Evolutionary conservation across 352 stramenopile genomes (phyloP).

Genomic region (Phytophthora vignae): DNA sequence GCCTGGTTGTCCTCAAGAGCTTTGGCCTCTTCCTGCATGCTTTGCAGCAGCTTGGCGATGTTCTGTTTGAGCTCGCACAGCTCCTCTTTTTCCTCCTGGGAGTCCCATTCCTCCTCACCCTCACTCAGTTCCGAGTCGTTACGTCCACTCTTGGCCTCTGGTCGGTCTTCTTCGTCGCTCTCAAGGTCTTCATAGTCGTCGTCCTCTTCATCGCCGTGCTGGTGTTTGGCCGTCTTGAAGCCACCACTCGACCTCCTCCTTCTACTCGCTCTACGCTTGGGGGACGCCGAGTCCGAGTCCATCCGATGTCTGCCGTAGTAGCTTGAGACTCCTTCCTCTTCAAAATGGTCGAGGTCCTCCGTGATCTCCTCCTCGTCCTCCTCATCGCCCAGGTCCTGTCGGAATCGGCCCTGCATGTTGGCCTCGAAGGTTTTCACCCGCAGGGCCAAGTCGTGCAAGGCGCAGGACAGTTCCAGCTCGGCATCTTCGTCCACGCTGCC

Average conservation of each 20-base stretch:
- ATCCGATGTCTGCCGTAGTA: conserved; percentile 9
- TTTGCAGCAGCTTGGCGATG: conserved; percentile 66
- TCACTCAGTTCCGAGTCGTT: conserved; percentile 12
- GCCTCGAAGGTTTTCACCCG: conserved; percentile 75
- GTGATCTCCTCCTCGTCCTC: conserved; percentile 65
- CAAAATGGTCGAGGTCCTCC: conserved; percentile 68
- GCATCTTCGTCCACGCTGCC: conserved; percentile 77
- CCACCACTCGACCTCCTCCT: conserved; percentile 19
- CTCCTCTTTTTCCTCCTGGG: conserved; percentile 64
- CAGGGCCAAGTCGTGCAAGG: conserved; percentile 70
- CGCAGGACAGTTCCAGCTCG: conserved; percentile 79
- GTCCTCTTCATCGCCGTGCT: conserved; percentile 42
- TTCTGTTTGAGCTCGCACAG: conserved; percentile 71
- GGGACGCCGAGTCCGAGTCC: conserved; percentile 36
- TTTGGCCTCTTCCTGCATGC: conserved; percentile 67
- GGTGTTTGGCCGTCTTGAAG: conserved; percentile 42
- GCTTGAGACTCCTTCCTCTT: conserved; percentile 30
- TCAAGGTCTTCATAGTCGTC: conserved; percentile 25
- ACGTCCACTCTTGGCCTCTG: conserved; percentile 15
- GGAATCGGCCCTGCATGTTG: conserved; percentile 73
- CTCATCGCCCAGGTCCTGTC: conserved; percentile 32
- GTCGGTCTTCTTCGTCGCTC: conserved; percentile 36
- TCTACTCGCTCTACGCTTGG: conserved; percentile 34
- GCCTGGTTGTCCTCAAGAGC: conserved; percentile 48
- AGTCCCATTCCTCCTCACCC: conserved; percentile 53